phyloP scores from a whole-genome alignment of 2,329 filamentous ascomycete genomes.

The Bertia moriformis region DNA sequence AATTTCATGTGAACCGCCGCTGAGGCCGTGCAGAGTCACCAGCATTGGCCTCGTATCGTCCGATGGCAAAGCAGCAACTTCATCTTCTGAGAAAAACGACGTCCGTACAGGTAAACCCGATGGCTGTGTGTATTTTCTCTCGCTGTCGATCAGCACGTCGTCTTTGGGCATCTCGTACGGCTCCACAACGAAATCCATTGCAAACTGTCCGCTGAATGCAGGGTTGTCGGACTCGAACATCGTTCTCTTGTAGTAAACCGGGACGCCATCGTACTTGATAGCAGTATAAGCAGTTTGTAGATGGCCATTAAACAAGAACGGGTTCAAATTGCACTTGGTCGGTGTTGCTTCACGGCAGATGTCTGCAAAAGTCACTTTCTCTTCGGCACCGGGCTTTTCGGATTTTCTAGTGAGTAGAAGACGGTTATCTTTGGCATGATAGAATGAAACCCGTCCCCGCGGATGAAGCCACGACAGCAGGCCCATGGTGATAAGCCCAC shows the following conservation, averaged over 20 bases:
- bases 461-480: conserved; percentile 20
- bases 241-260: conserved; percentile 69
- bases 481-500: conserved; percentile 16
- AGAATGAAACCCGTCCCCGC: conserved; percentile 18
- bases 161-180: conserved; percentile 35
- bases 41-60: conserved; percentile 74
- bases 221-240: conserved; percentile 56
- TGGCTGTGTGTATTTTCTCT: conserved; percentile 17
- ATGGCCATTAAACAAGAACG: conserved; percentile 87
- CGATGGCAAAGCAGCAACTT: conserved; percentile 52
- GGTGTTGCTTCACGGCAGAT: conserved; percentile 28
- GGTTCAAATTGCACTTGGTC: conserved; percentile 75
- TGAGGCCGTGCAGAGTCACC: conserved; percentile 78
- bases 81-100: conserved; percentile 55
- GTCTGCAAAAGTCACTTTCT: conserved; percentile 7
- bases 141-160: conserved; percentile 29
- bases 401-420: conserved; percentile 7
- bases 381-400: conserved; percentile 9
- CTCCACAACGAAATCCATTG: conserved; percentile 70
- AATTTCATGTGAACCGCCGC: conserved; percentile 80
- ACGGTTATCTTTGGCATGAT: conserved; percentile 7
- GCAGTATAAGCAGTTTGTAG: conserved; percentile 80
- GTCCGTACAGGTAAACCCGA: conserved; percentile 54
- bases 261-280: conserved; percentile 54
- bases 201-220: conserved; percentile 64